Percentiles rank a stretch among this genome's conserved stretches.
phyloP scores from a whole-genome alignment of 306 rosid genomes.

The Gynostemma pentaphyllum region DNA sequence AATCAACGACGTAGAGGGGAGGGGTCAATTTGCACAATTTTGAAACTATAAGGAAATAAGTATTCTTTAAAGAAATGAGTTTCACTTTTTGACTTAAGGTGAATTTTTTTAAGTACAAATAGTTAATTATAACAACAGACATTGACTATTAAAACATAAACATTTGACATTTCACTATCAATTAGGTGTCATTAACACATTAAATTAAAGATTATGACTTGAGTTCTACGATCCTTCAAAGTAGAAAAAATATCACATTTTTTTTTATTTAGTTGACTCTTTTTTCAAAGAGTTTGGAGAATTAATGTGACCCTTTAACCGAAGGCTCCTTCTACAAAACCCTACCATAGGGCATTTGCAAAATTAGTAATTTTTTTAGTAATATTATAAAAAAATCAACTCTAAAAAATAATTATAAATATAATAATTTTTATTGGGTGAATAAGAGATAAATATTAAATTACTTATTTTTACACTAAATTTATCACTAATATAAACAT shows the following conservation, averaged over 20 bases:
- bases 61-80: not conserved
- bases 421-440: too few species aligned
- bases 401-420: too few species aligned
- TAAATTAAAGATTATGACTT: constrained; percentile 1
- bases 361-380: too few species aligned
- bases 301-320: not conserved
- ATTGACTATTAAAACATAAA: not conserved
- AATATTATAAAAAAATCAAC: too few species aligned
- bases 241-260: not conserved
- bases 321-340: not conserved
- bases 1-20: too few species aligned
- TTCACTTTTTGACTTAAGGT: not conserved
- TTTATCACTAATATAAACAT: too few species aligned
- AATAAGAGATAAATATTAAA: too few species aligned
- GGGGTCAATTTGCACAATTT: too few species aligned
- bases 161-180: not conserved
- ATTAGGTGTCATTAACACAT: not conserved
- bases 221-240: not conserved
- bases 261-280: constrained; percentile 11
- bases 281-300: constrained; percentile 1
- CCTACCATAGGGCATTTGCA: too few species aligned
- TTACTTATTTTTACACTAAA: too few species aligned
- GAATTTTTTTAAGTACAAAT: not conserved
- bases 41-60: too few species aligned
- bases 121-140: too few species aligned